phyloP scores from a whole-genome alignment of 768 basidiomycete genomes.

The Macrocybe gigantea region DNA sequence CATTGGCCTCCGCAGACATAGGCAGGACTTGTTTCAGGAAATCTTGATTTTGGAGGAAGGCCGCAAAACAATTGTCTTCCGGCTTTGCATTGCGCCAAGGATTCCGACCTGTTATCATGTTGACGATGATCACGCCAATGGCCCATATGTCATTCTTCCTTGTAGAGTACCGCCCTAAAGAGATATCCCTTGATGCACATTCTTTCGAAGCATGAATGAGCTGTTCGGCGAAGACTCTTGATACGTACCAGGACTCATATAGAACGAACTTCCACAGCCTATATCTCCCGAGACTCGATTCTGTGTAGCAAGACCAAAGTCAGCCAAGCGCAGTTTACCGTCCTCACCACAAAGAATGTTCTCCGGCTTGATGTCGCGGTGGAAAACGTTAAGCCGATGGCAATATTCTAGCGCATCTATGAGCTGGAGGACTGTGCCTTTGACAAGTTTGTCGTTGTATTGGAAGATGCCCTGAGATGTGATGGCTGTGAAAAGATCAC shows the following conservation, averaged over 20 bases:
- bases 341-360: conserved; percentile 59
- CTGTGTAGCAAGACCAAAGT: conserved; percentile 70
- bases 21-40: conserved; percentile 67
- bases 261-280: conserved; percentile 54
- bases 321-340: conserved; percentile 58
- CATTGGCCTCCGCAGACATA: conserved; percentile 61
- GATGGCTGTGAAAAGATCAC: conserved; percentile 72
- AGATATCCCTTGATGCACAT: conserved; percentile 41
- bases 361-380: conserved; percentile 87
- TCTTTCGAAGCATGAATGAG: conserved; percentile 30
- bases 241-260: conserved; percentile 65
- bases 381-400: conserved; percentile 66
- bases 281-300: conserved; percentile 39
- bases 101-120: conserved; percentile 72
- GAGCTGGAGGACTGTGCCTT: conserved; percentile 67
- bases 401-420: conserved; percentile 75
- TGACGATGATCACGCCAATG: conserved; percentile 74
- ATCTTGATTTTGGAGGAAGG: conserved; percentile 56
- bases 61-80: conserved; percentile 61
- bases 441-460: conserved; percentile 58
- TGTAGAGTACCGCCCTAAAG: conserved; percentile 48
- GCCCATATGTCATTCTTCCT: conserved; percentile 69
- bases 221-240: conserved; percentile 1
- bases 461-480: conserved; percentile 47
- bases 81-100: conserved; percentile 72